Percentiles rank a stretch among this genome's conserved stretches.
These are phyloP conservation scores for Parachlorella kessleri DNA, from an alignment of 139 green algal genomes.

Conservation along the genomic window DNA sequence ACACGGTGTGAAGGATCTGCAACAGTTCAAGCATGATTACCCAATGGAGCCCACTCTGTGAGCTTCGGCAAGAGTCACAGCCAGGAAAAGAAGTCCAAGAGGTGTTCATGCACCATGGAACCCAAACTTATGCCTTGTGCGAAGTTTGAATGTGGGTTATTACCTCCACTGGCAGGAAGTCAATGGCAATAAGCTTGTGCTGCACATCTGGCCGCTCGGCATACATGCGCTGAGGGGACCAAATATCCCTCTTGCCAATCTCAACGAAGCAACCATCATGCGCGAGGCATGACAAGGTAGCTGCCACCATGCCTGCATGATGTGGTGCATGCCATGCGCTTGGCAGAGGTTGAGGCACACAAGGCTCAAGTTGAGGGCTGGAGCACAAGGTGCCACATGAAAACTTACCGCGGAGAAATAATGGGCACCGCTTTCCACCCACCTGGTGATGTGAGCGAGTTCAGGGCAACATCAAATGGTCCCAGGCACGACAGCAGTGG, in stretches of 20 bases:
- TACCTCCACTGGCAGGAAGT: constrained; percentile 64
- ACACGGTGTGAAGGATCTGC: constrained; percentile 36
- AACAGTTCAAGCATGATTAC: too few relatives aligned
- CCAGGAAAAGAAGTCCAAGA: too few relatives aligned
- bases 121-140: too few relatives aligned
- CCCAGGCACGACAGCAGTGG: background rate
- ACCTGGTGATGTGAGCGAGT: constrained; percentile 77
- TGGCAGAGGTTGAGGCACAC: background rate
- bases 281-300: constrained; percentile 55
- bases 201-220: constrained; percentile 11
- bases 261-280: constrained; percentile 66
- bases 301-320: constrained; percentile 52
- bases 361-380: background rate
- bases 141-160: too few relatives aligned
- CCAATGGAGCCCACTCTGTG: too few relatives aligned
- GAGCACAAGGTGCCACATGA: too few relatives aligned
- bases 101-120: too few relatives aligned
- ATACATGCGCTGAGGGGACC: constrained; percentile 37
- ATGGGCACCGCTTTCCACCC: background rate
- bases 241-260: constrained; percentile 90
- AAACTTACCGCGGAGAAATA: too few relatives aligned
- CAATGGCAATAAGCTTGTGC: constrained; percentile 4
- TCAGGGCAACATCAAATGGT: constrained; percentile 58
- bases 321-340: background rate
- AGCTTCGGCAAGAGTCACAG: too few relatives aligned